Evolutionary conservation across 139 green algal genomes (phyloP), one percentile per base, ranked within the genome.

Genomic region (Coelastrella sp.): DNA sequence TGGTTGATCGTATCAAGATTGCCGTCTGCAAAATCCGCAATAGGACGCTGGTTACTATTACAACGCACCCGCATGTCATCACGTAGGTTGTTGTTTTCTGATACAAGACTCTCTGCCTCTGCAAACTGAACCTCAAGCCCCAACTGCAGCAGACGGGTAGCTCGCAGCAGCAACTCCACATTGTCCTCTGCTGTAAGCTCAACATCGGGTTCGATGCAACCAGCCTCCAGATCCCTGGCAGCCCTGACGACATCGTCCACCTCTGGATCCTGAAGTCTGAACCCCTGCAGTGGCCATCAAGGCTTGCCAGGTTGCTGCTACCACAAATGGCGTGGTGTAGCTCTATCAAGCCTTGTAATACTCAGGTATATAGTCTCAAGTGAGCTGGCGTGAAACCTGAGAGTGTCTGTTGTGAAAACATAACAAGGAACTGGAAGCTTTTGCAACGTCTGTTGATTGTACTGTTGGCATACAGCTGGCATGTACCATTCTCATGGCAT

Each of bases 181-280:
- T 87, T 87, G 69, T 81, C 71, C 57, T 76, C 71, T 37, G 51
- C 81, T 59, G 81, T 40, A 25, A 87, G 57, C 4, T 27, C 23
- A 4, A 37, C 35, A 27, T 87, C 69, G 19, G 71, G 69, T 27
- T 68, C 35, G 1, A 81, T 80, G 38, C 50, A 62, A 43, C 66
- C 51, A 38, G 66, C 80, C 37, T 71, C 80, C 5, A 87, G 40
- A 37, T 87, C 81, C n/a, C 40, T 59, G 27, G 81, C 81, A 62
- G 81, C 57, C 19, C 71, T 27, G 27, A 87, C 32, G 7, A 87
- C 45, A 78, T 87, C 81, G 38, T 87, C 59, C 17, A 87, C 81
- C 23, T 87, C 81, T 27, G 81, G 81, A 60, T 87, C 81, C 32
- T 87, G 81, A n/a, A 80, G 30, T 15, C 50, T 38, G 30, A 87